Evolutionary conservation across 805 yeast genomes (phyloP), one percentile per base, ranked within the genome.

Genomic region (Kazachstania martiniae): DNA sequence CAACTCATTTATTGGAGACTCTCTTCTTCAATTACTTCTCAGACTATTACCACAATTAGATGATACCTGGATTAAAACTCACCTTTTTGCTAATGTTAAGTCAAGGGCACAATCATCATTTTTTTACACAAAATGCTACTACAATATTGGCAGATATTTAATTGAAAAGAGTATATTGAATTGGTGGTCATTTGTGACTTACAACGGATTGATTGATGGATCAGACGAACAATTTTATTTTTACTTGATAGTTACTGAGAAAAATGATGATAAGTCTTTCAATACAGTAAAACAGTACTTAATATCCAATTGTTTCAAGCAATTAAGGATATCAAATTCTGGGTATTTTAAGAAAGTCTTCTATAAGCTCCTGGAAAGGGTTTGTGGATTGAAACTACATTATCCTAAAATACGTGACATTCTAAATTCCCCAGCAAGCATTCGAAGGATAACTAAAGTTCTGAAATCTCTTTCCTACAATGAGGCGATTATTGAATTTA

Each of bases 131-230:
- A 43, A 41, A n/a, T 33, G 37, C 26, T 53, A 52, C 25, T 52
- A 56, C 26, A 13, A 21, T 3, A 31, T 51, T 10, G 56, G 51
- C 3, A 41, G 42, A 29, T 45, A 33, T 21, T 31, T 55, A 4
- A 38, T 46, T 4, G 35, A 38, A n/a, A 33, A 33, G 16, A 39
- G 44, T 25, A 39, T 36, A 5, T 33, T 46, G 18, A 41, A 52
- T 3, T 55, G 60, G 60, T 53, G 59, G 60, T 36, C 55, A 2
- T 46, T 55, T 19, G 38, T 46, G 18, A 39, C 40, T 14, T 55
- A 47, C 31, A 50, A 46, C 28, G 41, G 37, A 8, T 31, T 53
- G 17, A 37, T 40, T 8, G 35, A 39, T 2, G 23, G 42, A n/a
- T 16, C 30, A 6, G 14, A 31, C 8, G 34, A 40, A 8, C 35